Base-by-base conservation (phyloP, 805 yeast genomes). In the Candida gorgasii region DNA sequence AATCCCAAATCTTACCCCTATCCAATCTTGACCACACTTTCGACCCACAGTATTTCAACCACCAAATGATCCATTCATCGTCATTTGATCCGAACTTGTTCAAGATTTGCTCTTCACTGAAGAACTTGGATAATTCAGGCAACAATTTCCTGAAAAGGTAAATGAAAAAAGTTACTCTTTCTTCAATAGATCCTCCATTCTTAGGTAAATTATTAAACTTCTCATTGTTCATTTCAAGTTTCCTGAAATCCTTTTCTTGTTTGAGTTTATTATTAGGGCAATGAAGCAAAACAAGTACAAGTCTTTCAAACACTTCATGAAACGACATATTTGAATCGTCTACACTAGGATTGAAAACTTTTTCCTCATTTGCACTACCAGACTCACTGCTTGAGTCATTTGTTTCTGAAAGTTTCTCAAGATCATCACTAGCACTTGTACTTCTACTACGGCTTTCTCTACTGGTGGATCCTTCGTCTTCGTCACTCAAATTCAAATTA, bases 1-100 rank as follows among this genome's bases (percentile, higher is more conserved):
- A 65, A 65, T 90, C 98, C 98, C 98, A 90, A 5, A 89, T 72
- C 47, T 96, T 73, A 9, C 93, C 96, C 40, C 97, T 66, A 61
- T 89, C 96, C 45, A 73, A 74, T 47, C 85, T 76, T 33, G 89
- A 83, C 78, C 95, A 80, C 5, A 84, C 89, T 62, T 86, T 86
- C 11, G 93, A 79, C 15, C 97, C 97, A 56, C 87, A 79, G 75
- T 86, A 90, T 58, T 89, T 88, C 49, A 90, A 70, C 97, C 97
- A 90, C 96, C 96, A 90, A 29, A 88, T 75, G 18, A 89, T 69
- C 97, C 97, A 90, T 57, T 84, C 89, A 52, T 87, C 93, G 48
- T 85, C 89, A 46, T 79, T 72, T 52, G 61, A 54, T 3, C 76
- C 75, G 43, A 70, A 72, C 30, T 79, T 75, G 50, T 80, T 80